phyloP scores from a whole-genome alignment of 2,329 filamentous ascomycete genomes.

The Taxawa tesnikishii region DNA sequence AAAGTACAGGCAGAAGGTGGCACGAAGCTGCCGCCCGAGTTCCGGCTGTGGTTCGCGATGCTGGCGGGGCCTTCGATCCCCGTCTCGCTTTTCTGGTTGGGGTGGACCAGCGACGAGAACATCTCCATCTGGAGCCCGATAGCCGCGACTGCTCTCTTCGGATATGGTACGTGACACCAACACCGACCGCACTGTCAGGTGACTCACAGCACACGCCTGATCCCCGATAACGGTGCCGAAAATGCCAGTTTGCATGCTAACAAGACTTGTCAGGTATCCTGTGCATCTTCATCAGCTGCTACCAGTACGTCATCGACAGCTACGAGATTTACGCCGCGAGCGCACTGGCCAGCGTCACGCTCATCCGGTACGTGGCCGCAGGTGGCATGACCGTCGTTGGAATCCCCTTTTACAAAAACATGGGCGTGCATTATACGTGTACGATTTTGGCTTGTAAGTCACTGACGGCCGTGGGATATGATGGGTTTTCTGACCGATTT shows the following conservation, averaged over 20 bases:
- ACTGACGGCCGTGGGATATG: too few species aligned
- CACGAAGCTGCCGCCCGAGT: constrained; percentile 35
- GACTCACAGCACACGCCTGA: too few species aligned
- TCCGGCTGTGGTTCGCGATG: constrained; percentile 42
- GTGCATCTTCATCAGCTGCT: constrained; percentile 36
- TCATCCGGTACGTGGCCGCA: constrained; percentile 27
- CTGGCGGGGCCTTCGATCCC: constrained; percentile 38
- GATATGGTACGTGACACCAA: too few species aligned
- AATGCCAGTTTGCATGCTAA: too few species aligned
- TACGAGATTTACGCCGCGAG: constrained; percentile 42
- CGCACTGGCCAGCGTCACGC: constrained; percentile 29
- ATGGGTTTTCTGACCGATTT: too few species aligned
- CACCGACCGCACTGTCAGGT: too few species aligned
- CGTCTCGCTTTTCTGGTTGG: constrained; percentile 45
- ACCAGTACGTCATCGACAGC: constrained; percentile 47
- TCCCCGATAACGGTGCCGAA: too few species aligned
- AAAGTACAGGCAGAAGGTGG: constrained; percentile 27
- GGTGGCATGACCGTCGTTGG: constrained; percentile 27
- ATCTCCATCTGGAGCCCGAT: constrained; percentile 42
- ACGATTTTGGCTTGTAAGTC: constrained; percentile 22
- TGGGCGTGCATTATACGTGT: constrained; percentile 22
- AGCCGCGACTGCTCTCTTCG: constrained; percentile 38
- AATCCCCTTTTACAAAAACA: constrained; percentile 26
- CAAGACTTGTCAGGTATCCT: too few species aligned
- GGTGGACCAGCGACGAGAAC: constrained; percentile 34